Evolutionary conservation across 2,329 filamentous ascomycete species (phyloP).

Genomic region (Fusarium phyllophilum): DNA sequence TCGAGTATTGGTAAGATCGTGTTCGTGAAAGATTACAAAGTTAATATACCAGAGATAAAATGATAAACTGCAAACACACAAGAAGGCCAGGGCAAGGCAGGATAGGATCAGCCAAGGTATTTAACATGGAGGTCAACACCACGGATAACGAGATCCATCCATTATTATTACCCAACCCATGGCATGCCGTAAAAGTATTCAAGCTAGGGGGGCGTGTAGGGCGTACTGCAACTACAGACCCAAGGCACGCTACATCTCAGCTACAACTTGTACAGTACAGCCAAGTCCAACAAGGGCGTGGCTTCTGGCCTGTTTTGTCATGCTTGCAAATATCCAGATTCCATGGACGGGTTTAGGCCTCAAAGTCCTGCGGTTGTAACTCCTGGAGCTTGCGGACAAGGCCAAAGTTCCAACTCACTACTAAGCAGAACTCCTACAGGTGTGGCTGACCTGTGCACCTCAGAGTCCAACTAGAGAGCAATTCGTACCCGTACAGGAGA

Average conservation of each 20-base stretch:
- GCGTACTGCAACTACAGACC: not conserved
- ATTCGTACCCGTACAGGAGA: not conserved
- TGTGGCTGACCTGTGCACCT: conserved; percentile 6
- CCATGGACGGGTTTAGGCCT: conserved; percentile 4
- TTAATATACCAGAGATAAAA: not conserved
- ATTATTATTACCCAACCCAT: not conserved
- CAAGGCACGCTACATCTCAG: not conserved
- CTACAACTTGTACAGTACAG: conserved; percentile 3
- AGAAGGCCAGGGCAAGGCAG: not conserved
- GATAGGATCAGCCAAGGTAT: conserved; percentile 30
- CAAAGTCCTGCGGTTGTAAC: not conserved
- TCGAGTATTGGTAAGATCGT: not conserved
- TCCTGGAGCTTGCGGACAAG: not conserved
- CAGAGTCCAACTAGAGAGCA: conserved; percentile 23
- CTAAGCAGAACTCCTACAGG: conserved; percentile 1
- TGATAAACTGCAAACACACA: not conserved
- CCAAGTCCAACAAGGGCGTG: conserved; percentile 31
- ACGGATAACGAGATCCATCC: conserved; percentile 32
- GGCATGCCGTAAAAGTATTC: not conserved
- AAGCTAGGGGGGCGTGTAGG: conserved; percentile 26
- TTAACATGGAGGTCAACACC: conserved; percentile 22
- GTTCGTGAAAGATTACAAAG: not conserved
- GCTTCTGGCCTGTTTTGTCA: conserved; percentile 33
- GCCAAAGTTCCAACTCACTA: conserved; percentile 7
- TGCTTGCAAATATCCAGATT: conserved; percentile 43